phyloP scores from a whole-genome alignment of 306 rosid genomes.

The Dalbergia cultrata region DNA sequence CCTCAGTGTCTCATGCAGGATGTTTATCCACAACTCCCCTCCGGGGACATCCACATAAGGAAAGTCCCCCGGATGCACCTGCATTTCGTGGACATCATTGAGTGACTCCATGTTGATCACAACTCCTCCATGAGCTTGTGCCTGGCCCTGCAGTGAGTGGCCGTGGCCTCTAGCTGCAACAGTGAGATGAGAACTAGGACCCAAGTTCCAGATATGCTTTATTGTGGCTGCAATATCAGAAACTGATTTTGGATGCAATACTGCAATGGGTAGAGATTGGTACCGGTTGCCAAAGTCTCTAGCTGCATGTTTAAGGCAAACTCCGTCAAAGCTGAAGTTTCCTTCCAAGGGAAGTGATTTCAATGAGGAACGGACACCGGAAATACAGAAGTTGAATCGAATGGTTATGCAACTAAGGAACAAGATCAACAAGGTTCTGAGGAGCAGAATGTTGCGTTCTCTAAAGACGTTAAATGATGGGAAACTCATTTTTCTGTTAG shows the following conservation, averaged over 20 bases:
- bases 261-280: conserved; percentile 73
- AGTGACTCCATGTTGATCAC: conserved; percentile 92
- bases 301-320: conserved; percentile 69
- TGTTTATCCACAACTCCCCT: conserved; percentile 91
- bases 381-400: conserved; percentile 59
- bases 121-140: conserved; percentile 83
- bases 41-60: conserved; percentile 84
- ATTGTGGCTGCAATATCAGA: conserved; percentile 79
- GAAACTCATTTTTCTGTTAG: conserved; percentile 54
- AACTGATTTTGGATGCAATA: conserved; percentile 77
- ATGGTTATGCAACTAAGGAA: conserved; percentile 62
- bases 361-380: conserved; percentile 58
- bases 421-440: conserved; percentile 65
- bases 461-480: conserved; percentile 32
- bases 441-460: conserved; percentile 51
- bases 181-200: conserved; percentile 74
- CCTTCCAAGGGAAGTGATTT: conserved; percentile 73
- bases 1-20: conserved; percentile 84
- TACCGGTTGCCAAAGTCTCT: conserved; percentile 87
- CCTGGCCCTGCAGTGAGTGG: conserved; percentile 93
- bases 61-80: conserved; percentile 56
- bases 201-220: conserved; percentile 78
- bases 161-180: conserved; percentile 98
- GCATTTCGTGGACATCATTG: conserved; percentile 55
- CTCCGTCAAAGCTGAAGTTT: conserved; percentile 70